Percentiles rank a stretch among this genome's conserved stretches.
Conservation (phyloP, 106 monocot species). For the Dioscorea zingiberensis region DNA sequence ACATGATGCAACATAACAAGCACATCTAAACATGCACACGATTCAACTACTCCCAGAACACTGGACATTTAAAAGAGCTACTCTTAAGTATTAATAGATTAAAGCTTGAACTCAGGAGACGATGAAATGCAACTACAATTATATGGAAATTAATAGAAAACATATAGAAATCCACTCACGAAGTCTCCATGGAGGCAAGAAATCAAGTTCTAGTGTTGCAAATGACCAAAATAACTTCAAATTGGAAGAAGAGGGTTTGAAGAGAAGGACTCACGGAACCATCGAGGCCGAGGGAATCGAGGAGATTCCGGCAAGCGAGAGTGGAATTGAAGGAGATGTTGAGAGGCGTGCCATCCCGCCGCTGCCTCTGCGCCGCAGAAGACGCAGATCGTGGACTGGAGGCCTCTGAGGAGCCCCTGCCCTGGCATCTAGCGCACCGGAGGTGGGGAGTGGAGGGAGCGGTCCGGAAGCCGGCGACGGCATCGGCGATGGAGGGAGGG, state of each 20-base stretch:
- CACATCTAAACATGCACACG: no score
- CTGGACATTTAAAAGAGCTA: no score
- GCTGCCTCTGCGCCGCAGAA: constrained; percentile 49
- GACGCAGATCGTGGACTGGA: constrained; percentile 49
- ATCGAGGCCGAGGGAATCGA: constrained; percentile 65
- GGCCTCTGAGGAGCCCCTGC: constrained; percentile 38
- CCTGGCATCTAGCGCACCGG: constrained; percentile 46
- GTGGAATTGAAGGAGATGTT: constrained; percentile 53
- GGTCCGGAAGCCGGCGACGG: constrained; percentile 35
- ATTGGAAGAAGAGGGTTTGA: background rate
- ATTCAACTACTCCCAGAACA: no score
- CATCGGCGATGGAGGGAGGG: constrained; percentile 32
- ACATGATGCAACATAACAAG: no score
- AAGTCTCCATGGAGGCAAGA: no score
- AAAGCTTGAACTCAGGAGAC: no score
- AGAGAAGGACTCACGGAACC: constrained; percentile 61
- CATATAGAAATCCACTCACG: no score
- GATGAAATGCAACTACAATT: no score
- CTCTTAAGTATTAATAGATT: no score
- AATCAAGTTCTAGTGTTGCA: no score
- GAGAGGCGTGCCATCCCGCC: constrained; percentile 17
- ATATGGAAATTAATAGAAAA: no score
- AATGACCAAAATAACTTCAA: background rate
- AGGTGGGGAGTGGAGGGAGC: constrained; percentile 21
- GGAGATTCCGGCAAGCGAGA: constrained; percentile 41